Base-by-base conservation (phyloP, 2,329 filamentous ascomycete genomes). In the Colletotrichum truncatum region DNA sequence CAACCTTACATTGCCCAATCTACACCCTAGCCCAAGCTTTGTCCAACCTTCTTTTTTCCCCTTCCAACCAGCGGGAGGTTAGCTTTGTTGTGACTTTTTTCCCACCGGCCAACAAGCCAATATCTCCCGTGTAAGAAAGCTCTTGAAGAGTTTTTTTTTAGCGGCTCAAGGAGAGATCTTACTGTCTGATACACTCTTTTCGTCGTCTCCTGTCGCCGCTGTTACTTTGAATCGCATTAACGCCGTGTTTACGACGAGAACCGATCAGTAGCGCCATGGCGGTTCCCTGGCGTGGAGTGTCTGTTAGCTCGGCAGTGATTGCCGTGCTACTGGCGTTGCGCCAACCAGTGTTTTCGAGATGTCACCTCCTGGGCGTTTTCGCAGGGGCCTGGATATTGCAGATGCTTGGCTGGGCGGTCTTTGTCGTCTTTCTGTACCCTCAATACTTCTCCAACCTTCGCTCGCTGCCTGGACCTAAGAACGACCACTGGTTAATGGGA, bases 391-490 rank as follows among this genome's bases (percentile, higher is more conserved):
- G 77, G 77, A 6, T 74, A 3, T 49, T 76, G 4, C 76, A 81
- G 65, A 64, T 77, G 18, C 32, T 78, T 8, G 34, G 69, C 4
- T 84, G 76, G 73, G 72, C 43, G 14, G 12, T 80, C n/a, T 87
- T 80, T 77, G 69, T 68, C 2, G 70, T 82, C 21, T 73, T 85
- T 39, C 71, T 87, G 30, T 87, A 82, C 69, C 85, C 85, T 14
- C 78, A 80, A 26, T 73, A 79, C 68, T 77, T 85, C 68, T 87
- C 85, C 18, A 83, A 84, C 3, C 74, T 87, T 60, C 77, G 81
- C 14, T 75, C 78, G 52, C 73, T 87, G 6, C 85, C 85, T 3
- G 78, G 79, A 41, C 83, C 83, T 0, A 67, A 70, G 2, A 77
- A 74, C 16, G 77, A 76, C 43, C 80, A 81, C 38, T 86, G 78